Evolutionary conservation across 164 flowering plant genomes (phyloP), one percentile per base, ranked within the genome.

Genomic region (Macadamia integrifolia): DNA sequence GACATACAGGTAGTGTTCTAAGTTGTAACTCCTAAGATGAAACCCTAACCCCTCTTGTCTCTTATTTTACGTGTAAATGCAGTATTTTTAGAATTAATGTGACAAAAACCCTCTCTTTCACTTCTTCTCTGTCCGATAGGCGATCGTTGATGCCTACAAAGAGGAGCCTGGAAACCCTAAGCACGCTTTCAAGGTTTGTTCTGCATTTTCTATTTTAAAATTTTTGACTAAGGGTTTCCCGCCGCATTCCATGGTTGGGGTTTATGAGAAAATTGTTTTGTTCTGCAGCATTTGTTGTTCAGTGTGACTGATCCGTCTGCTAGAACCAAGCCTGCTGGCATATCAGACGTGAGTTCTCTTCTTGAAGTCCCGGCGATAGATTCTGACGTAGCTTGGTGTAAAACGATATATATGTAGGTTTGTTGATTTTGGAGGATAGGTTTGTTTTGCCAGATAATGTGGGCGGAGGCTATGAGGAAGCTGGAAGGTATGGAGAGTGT

Each of bases 391-490:
- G 31, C 43, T 44, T 13, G 9, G 10, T 23, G 44, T 23, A 23
- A 23, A 30, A 23, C 0, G 17, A 23, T 32, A 60, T 50, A 35
- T 50, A 57, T 58, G 43, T 44, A 52, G 48, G 17, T 42, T 71
- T 32, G 62, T 73, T 77, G 66, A 77, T 48, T 60, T 57, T 66
- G 77, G 68, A 56, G 58, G 65, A 70, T 76, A 73, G 75, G 5
- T 86, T 85, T 83, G 71, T 67, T 29, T 74, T 85, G 69, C 31
- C 80, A 94, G 99, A 89, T 94, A 18, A 94, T 92, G 99, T 94
- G 98, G 98, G 93, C 96, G n/a, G 98, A 92, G 79, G 98, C 96
- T 57, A 89, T 92, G 90, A 87, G 83, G 30, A 94, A 92, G 79
- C 78, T 94, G 70, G 98, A 94, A 75, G 98, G 98, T 40, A 92